Evolutionary conservation across 192 early-diverging fungal species (phyloP).

Genomic region (Spizellomyces sp.): DNA sequence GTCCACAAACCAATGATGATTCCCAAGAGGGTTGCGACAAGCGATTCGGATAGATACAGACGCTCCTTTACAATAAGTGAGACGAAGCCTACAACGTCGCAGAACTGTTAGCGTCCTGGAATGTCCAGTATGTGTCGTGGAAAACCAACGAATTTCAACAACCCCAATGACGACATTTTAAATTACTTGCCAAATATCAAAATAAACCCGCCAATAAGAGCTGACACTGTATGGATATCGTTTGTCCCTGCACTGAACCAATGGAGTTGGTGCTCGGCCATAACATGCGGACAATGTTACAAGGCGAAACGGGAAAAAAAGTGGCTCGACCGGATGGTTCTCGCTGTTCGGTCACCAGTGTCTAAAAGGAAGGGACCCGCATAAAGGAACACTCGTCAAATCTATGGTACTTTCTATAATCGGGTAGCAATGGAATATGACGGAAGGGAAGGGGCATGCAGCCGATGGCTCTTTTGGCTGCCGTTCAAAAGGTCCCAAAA

Average conservation of each 20-base stretch:
- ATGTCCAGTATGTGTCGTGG: not conserved
- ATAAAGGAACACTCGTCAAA: no score
- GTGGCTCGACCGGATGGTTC: no score
- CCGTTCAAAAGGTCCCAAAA: no score
- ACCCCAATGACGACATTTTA: not conserved
- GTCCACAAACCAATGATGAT: slow-evolving; percentile 68
- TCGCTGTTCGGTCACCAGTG: no score
- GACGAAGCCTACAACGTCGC: slow-evolving; percentile 31
- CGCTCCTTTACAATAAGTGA: slow-evolving; percentile 49
- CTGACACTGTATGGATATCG: slow-evolving; percentile 22
- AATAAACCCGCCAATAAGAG: slow-evolving; percentile 40
- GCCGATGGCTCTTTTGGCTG: no score
- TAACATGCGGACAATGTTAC: no score
- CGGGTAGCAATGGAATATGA: no score
- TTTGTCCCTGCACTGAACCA: slow-evolving; percentile 12
- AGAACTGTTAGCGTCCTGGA: not conserved
- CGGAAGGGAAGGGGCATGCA: no score
- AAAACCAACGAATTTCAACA: slow-evolving; percentile 1
- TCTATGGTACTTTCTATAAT: no score
- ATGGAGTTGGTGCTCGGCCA: not conserved
- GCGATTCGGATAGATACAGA: slow-evolving; percentile 44
- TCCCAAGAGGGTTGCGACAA: slow-evolving; percentile 83
- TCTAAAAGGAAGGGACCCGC: no score
- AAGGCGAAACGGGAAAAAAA: no score
- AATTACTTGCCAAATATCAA: slow-evolving; percentile 30